phyloP scores from a whole-genome alignment of 768 basidiomycete genomes.

The Boletus sp. region DNA sequence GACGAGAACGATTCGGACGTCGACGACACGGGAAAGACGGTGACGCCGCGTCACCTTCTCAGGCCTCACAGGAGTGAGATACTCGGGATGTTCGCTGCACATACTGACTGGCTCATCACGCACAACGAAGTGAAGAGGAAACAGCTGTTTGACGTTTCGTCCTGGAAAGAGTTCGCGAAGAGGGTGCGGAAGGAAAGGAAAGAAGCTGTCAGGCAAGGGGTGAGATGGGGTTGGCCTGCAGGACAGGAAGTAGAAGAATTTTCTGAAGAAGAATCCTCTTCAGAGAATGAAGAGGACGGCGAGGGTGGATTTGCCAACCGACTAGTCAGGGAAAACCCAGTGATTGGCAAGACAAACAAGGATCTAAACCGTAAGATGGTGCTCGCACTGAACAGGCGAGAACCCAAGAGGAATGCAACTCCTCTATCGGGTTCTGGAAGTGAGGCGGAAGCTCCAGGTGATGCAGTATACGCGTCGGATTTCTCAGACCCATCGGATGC shows the following conservation, averaged over 20 bases:
- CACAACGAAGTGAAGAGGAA: slow-evolving; percentile 37
- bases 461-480: slow-evolving; percentile 50
- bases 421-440: slow-evolving; percentile 22
- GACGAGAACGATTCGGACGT: slow-evolving; percentile 31
- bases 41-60: slow-evolving; percentile 42
- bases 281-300: slow-evolving; percentile 4
- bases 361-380: slow-evolving; percentile 21
- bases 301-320: neutral
- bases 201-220: slow-evolving; percentile 27
- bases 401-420: neutral
- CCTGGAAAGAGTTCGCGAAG: slow-evolving; percentile 50
- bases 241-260: slow-evolving; percentile 12
- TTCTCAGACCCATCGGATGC: slow-evolving; percentile 54
- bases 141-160: slow-evolving; percentile 39
- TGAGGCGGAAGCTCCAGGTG: slow-evolving; percentile 13
- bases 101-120: slow-evolving; percentile 58
- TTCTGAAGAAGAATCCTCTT: slow-evolving; percentile 3
- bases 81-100: slow-evolving; percentile 49
- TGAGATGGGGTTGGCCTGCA: slow-evolving; percentile 23
- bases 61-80: slow-evolving; percentile 52
- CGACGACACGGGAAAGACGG: slow-evolving; percentile 29
- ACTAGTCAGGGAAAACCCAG: slow-evolving; percentile 25
- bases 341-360: slow-evolving; percentile 27
- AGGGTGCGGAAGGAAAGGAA: slow-evolving; percentile 32
- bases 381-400: slow-evolving; percentile 10